phyloP scores from a whole-genome alignment of 495 filamentous ascomycete species.

The Acidiella bohemica region DNA sequence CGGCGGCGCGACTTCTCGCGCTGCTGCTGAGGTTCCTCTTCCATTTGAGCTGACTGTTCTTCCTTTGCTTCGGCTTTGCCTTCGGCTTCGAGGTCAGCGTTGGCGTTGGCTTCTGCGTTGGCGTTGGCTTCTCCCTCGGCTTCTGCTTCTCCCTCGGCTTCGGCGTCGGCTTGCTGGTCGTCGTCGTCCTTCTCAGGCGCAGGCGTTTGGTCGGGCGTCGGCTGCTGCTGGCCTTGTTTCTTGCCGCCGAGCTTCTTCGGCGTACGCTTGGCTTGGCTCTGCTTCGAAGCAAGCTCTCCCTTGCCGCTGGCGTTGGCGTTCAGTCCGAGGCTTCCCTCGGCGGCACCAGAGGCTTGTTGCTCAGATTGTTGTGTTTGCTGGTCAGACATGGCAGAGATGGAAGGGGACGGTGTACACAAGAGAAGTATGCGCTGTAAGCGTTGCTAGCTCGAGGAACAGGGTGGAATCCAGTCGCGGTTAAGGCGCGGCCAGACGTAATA shows the following conservation, averaged over 20 bases:
- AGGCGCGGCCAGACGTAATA: neutral
- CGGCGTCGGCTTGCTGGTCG: constrained; percentile 2
- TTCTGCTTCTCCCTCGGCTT: constrained; percentile 23
- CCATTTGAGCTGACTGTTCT: constrained; percentile 7
- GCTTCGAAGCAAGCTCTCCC: constrained; percentile 20
- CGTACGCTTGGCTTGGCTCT: constrained; percentile 25
- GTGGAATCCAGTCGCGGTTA: neutral
- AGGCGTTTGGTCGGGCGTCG: constrained; percentile 28
- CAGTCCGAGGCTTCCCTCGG: constrained; percentile 21
- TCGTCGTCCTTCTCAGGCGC: constrained; percentile 22
- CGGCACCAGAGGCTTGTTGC: constrained; percentile 26
- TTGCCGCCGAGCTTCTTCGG: constrained; percentile 32
- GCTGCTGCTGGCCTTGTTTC: constrained; percentile 27
- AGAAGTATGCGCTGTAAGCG: neutral
- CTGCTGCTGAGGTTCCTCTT: no score
- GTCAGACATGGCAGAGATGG: constrained; percentile 17
- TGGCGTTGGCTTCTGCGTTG: constrained; percentile 20
- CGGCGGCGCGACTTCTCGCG: constrained; percentile 26
- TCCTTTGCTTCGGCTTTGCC: constrained; percentile 21
- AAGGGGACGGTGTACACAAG: neutral
- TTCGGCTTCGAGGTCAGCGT: constrained; percentile 19
- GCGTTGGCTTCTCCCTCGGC: constrained; percentile 22
- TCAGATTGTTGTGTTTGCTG: constrained; percentile 22
- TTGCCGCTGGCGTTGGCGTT: constrained; percentile 24
- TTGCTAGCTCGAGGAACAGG: neutral